Conservation (phyloP, 1,139 yeast species). For the Blastobotrys apis region DNA sequence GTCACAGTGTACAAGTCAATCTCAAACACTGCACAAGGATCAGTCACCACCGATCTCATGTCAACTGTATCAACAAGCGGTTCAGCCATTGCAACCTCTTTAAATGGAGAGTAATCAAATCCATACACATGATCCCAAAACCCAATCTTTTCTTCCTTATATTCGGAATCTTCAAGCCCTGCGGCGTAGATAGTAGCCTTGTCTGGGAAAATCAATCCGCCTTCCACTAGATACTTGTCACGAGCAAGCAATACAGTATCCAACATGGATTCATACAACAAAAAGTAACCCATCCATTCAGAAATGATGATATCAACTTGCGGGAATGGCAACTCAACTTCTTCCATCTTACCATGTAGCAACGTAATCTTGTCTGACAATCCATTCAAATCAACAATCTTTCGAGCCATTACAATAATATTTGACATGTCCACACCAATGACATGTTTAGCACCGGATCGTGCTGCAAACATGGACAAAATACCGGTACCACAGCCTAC, state of each 20-base stretch:
- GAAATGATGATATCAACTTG: slow-evolving; percentile 91
- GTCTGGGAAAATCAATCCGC: slow-evolving; percentile 93
- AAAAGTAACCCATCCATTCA: slow-evolving; percentile 99
- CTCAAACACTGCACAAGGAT: slow-evolving; percentile 65
- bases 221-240: slow-evolving; percentile 80
- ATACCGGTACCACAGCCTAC: slow-evolving; percentile 99
- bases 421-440: slow-evolving; percentile 97
- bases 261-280: slow-evolving; percentile 94
- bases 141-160: slow-evolving; percentile 86
- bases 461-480: slow-evolving; percentile 96
- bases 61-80: slow-evolving; percentile 95
- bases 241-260: slow-evolving; percentile 95
- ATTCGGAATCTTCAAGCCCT: slow-evolving; percentile 91
- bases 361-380: slow-evolving; percentile 82
- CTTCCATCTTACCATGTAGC: slow-evolving; percentile 92
- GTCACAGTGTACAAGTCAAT: slow-evolving; percentile 88
- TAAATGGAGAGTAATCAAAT: slow-evolving; percentile 77
- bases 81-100: slow-evolving; percentile 77
- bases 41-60: slow-evolving; percentile 68
- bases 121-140: slow-evolving; percentile 98
- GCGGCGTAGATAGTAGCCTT: slow-evolving; percentile 88
- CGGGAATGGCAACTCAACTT: slow-evolving; percentile 69
- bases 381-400: slow-evolving; percentile 81
- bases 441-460: slow-evolving; percentile 96
- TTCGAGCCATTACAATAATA: slow-evolving; percentile 89